Evolutionary conservation across 768 basidiomycete species (phyloP), one percentile per base, ranked within the genome.

Genomic region (Russula ochroleuca): DNA sequence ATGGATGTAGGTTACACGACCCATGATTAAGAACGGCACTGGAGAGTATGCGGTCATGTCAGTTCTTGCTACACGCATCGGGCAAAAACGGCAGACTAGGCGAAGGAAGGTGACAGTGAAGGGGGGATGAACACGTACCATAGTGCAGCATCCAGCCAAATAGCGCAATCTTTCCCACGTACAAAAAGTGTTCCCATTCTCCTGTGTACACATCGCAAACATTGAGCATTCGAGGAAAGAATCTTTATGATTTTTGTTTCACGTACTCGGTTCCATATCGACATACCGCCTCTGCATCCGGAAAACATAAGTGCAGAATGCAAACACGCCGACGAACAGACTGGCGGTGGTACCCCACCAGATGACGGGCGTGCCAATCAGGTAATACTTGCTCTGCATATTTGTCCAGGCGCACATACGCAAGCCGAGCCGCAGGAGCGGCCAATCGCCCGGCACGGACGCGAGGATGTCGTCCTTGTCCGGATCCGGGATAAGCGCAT

Each of bases 11-110:
- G 94, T 97, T 4, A 94, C 92, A 63, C 94, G 92, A 23, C 92
- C 95, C 97, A 99, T 99, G 77, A 98, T 86, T 68, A 98, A 77
- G 86, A 98, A 99, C 1, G 96, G 96, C 25, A 88, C 95, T 97
- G 35, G 21, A 10, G 19, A 52, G 3, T 38, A 35, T 59, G 41
- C 61, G 28, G 55, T 21, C n/a, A 21, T 45, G 51, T 56, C 61
- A 63, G 55, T 31, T 19, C n/a, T 43, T 28, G 35, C 13, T 19
- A 38, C 9, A 52, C 11, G 17, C 31, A 35, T 11, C 7, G 14
- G 35, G 11, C 23, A 25, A 25, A 47, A 48, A 10, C 5, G 21
- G 47, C 23, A 35, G 43, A 1, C 2, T 31, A 21, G 54, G 37
- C 17, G n/a, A 14, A 38, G 17, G 17, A 50, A 33, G 31, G 19